Conservation (phyloP, 2,329 filamentous ascomycete species). For the Monosporascus sp. region DNA sequence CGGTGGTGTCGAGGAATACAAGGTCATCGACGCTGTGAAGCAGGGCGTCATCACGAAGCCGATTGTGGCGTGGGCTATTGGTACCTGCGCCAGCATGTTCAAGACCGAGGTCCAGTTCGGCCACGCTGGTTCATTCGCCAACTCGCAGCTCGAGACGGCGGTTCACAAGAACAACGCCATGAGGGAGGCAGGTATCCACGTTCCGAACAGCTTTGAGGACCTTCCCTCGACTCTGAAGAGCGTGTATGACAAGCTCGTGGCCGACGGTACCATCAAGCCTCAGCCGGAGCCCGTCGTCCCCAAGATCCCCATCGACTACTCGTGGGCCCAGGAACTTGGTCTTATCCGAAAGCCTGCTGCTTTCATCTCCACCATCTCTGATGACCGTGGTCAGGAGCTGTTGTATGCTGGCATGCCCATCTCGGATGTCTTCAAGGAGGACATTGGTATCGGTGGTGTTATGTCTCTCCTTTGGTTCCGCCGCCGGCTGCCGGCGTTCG, state of each 20-base stretch:
- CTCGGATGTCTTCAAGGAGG: constrained; percentile 98
- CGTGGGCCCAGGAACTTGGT: constrained; percentile 98
- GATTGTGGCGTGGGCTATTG: constrained; percentile 98
- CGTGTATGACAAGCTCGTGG: constrained; percentile 86
- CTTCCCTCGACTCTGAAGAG: constrained; percentile 69
- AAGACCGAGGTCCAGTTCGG: constrained; percentile 99
- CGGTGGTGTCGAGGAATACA: constrained; percentile 99
- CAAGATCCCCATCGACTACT: constrained; percentile 99
- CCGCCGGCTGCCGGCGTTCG: constrained; percentile 89
- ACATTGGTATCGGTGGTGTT: constrained; percentile 98
- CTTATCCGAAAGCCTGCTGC: constrained; percentile 99
- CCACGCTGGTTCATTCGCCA: constrained; percentile 96
- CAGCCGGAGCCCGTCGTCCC: constrained; percentile 85
- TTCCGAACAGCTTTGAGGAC: constrained; percentile 95
- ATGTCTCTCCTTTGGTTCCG: constrained; percentile 99
- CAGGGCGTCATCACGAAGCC: constrained; percentile 93
- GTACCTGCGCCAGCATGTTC: constrained; percentile 99
- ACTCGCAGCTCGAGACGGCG: constrained; percentile 98
- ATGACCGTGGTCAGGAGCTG: constrained; percentile 98
- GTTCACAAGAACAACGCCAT: constrained; percentile 95
- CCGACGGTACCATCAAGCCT: constrained; percentile 78
- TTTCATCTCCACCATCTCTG: constrained; percentile 99
- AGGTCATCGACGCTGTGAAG: constrained; percentile 97
- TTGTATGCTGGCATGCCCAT: constrained; percentile 99
- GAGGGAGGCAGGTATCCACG: constrained; percentile 89